phyloP scores from a whole-genome alignment of 2,329 filamentous ascomycete species.

The Botrytis sinoallii region DNA sequence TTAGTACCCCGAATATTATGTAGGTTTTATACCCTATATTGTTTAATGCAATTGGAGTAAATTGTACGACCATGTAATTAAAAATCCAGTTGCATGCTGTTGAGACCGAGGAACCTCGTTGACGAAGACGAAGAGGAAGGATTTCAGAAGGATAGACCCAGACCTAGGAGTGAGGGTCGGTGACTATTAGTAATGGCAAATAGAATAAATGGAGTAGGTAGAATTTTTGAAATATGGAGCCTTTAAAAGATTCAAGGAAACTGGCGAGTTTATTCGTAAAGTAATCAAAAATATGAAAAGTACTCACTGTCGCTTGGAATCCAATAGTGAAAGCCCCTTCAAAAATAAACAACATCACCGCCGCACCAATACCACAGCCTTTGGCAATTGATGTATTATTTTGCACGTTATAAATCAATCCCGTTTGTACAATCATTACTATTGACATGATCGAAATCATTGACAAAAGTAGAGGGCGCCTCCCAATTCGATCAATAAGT shows the following conservation, averaged over 20 bases:
- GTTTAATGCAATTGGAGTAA: slow-evolving; percentile 39
- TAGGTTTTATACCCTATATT: slow-evolving; percentile 44
- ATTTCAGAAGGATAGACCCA: slow-evolving; percentile 61
- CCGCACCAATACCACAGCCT: slow-evolving; percentile 41
- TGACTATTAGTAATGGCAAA: background rate
- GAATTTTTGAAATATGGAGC: background rate
- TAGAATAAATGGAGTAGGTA: background rate
- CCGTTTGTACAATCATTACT: slow-evolving; percentile 44
- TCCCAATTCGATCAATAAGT: slow-evolving; percentile 55
- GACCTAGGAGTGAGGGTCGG: background rate
- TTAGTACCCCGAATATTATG: slow-evolving; percentile 38
- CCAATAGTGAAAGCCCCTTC: slow-evolving; percentile 58
- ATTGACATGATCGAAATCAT: slow-evolving; percentile 43
- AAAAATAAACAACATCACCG: slow-evolving; percentile 57
- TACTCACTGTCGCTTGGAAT: slow-evolving; percentile 54
- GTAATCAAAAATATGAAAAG: background rate
- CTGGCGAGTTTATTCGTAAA: background rate
- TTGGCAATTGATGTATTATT: slow-evolving; percentile 38
- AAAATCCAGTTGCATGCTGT: slow-evolving; percentile 51
- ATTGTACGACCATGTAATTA: slow-evolving; percentile 53
- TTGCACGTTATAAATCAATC: slow-evolving; percentile 43
- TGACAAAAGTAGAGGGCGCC: slow-evolving; percentile 64
- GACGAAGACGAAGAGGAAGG: slow-evolving; percentile 55
- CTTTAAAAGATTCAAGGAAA: background rate
- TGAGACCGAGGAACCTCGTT: slow-evolving; percentile 58